Conservation (phyloP, 1,284 basidiomycete genomes). For the Malassezia arunalokei region DNA sequence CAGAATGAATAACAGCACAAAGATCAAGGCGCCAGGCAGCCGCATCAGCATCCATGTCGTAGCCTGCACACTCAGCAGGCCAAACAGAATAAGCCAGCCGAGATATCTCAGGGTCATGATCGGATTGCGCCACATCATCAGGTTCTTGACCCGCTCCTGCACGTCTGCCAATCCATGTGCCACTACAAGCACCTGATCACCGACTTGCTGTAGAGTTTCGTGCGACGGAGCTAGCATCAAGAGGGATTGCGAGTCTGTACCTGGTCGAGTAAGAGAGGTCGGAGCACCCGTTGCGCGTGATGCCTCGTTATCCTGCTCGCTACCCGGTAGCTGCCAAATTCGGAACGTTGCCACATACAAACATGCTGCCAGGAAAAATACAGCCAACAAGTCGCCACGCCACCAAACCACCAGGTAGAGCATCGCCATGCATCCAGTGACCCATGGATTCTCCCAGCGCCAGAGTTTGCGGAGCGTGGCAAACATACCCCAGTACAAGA, state of each 20-base stretch:
- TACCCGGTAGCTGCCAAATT: conserved; percentile 7
- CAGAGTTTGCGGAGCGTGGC: conserved; percentile 14
- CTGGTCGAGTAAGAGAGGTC: neutral
- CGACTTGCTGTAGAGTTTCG: conserved; percentile 12
- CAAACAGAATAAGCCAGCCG: conserved; percentile 12
- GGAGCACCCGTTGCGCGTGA: neutral
- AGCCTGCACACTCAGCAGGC: conserved; percentile 12
- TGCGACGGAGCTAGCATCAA: conserved; percentile 1
- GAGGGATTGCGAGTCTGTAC: neutral
- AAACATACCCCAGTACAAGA: conserved; percentile 18
- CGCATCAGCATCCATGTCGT: conserved; percentile 16
- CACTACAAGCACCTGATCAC: conserved; percentile 10
- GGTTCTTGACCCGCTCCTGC: conserved; percentile 23
- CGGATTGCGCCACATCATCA: conserved; percentile 19
- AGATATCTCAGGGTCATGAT: conserved; percentile 17
- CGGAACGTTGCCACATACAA: conserved; percentile 18
- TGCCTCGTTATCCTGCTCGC: neutral
- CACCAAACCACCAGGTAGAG: conserved; percentile 21
- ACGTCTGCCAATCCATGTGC: conserved; percentile 18
- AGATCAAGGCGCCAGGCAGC: conserved; percentile 13
- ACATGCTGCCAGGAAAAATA: conserved; percentile 12
- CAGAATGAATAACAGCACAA: conserved; percentile 18
- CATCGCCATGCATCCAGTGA: conserved; percentile 3
- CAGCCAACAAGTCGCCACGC: conserved; percentile 19
- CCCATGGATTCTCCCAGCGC: conserved; percentile 19